Base-by-base conservation (phyloP, 2,329 filamentous ascomycete species). In the Colletotrichum euphorbiae region DNA sequence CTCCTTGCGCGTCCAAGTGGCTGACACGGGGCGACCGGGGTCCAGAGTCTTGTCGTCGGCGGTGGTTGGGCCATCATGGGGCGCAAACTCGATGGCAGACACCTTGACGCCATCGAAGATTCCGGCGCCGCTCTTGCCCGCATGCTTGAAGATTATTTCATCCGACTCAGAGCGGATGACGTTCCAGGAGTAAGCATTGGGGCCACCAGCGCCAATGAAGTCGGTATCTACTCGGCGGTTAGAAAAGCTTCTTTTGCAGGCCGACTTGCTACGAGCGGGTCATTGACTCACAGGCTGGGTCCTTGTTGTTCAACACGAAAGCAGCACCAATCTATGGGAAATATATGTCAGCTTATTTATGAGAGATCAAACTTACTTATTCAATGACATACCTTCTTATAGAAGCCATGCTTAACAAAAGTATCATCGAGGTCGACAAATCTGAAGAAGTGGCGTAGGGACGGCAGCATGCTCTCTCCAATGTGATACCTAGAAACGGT, bases 111-210 rank as follows among this genome's bases (percentile, higher is more conserved):
- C 78, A 33, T 84, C 80, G 62, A 83, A 83, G 7, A 72, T 76
- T 36, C 79, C 73, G 13, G 80, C 82, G 3, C 8, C 40, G 40
- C 40, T 42, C 40, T 74, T 67, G 1, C 60, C 76, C 1, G 83
- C 83, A 62, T 84, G 80, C 28, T 75, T 64, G 71, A 84, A 83
- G 6, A 84, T 73, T 5, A 85, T 48, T 4, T 84, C 71, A 67
- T 85, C 82, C 0, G 77, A 72, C 69, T 85, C 82, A 19, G 82
- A 83, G 6, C 83, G 81, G 8, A 84, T 71, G 2, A 84, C 76
- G 61, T 84, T 84, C 81, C 81, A 84, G 4, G 81, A 73, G 58
- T 81, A 78, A 9, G 72, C 75, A 11, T 78, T 66, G 0, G 79
- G 77, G 3, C 81, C 82, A n/a, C 74, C 73, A 6, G 77, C 78